A percentile compares a stretch with the other conserved stretches of the same genome.
Conservation (phyloP, 73 alveolate genomes). For the Uronychia binucleata region DNA sequence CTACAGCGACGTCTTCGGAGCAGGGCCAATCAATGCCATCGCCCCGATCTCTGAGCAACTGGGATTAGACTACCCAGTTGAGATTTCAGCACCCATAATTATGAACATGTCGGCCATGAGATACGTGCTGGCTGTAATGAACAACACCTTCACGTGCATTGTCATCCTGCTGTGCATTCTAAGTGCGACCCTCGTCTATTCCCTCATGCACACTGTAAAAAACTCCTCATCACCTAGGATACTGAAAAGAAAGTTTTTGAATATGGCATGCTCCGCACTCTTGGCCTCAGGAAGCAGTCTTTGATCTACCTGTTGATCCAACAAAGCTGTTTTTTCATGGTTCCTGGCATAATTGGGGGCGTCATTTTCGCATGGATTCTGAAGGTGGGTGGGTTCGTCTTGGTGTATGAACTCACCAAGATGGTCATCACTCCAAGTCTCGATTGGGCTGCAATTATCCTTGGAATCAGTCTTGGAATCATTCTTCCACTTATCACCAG, state of each 20-base stretch:
- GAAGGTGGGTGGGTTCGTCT: constrained; percentile 54
- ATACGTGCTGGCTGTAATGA: constrained; percentile 38
- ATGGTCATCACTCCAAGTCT: constrained; percentile 30
- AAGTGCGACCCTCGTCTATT: constrained; percentile 81
- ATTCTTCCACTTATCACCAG: constrained; percentile 84
- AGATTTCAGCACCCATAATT: neutral
- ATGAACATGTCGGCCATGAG: neutral
- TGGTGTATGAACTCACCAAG: constrained; percentile 55
- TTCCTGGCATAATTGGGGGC: constrained; percentile 83
- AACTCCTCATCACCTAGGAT: too few species aligned
- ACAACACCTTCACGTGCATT: constrained; percentile 73
- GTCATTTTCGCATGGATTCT: neutral
- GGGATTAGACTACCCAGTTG: too few species aligned
- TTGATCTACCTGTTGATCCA: constrained; percentile 63
- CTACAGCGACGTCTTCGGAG: too few species aligned
- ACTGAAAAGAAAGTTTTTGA: constrained; percentile 94
- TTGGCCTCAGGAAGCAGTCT: constrained; percentile 82
- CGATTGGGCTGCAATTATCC: constrained; percentile 39
- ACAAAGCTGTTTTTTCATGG: constrained; percentile 79
- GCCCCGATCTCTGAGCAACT: too few species aligned
- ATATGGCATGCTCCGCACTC: constrained; percentile 94
- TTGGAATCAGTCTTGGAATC: constrained; percentile 82
- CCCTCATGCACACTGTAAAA: constrained; percentile 87
- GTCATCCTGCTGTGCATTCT: constrained; percentile 83
- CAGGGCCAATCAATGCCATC: too few species aligned